Evolutionary conservation across 768 basidiomycete species (phyloP).

Genomic region (Tremella fuciformis): DNA sequence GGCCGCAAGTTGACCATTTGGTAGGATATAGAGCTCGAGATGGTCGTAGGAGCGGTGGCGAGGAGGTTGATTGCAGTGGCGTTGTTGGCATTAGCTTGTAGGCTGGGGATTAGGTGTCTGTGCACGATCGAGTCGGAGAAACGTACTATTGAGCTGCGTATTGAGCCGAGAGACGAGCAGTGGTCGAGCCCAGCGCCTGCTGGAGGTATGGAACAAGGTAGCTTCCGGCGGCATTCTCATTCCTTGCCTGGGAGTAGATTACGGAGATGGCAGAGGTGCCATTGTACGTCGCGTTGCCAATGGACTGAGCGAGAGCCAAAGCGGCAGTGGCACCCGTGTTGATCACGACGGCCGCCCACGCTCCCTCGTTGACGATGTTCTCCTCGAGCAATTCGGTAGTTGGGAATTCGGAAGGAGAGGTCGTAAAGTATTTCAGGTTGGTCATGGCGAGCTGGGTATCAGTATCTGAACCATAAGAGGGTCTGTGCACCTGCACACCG

Average conservation of each 20-base stretch:
- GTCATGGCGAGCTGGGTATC: slow-evolving; percentile 20
- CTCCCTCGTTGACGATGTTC: slow-evolving; percentile 53
- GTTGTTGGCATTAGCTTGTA: slow-evolving; percentile 46
- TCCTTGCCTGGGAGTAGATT: slow-evolving; percentile 56
- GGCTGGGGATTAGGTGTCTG: slow-evolving; percentile 14
- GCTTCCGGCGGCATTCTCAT: slow-evolving; percentile 54
- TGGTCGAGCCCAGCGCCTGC: slow-evolving; percentile 22
- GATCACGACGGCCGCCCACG: slow-evolving; percentile 57
- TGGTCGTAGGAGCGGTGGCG: slow-evolving; percentile 54
- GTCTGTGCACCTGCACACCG: no score
- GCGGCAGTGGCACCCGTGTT: slow-evolving; percentile 51
- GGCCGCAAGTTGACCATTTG: slow-evolving; percentile 54
- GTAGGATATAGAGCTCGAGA: slow-evolving; percentile 51
- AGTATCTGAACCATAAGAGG: not conserved
- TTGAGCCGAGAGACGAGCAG: slow-evolving; percentile 27
- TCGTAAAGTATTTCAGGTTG: slow-evolving; percentile 43
- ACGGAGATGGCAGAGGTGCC: slow-evolving; percentile 51
- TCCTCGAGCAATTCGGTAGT: slow-evolving; percentile 48
- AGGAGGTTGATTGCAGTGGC: slow-evolving; percentile 53
- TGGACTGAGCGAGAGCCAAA: slow-evolving; percentile 51
- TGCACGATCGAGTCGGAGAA: not conserved
- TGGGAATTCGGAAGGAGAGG: slow-evolving; percentile 34
- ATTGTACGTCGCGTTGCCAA: slow-evolving; percentile 54
- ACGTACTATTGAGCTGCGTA: slow-evolving; percentile 41
- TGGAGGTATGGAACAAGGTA: slow-evolving; percentile 54